Conservation (phyloP, 768 basidiomycete species). For the Russula griseocarnosa region DNA sequence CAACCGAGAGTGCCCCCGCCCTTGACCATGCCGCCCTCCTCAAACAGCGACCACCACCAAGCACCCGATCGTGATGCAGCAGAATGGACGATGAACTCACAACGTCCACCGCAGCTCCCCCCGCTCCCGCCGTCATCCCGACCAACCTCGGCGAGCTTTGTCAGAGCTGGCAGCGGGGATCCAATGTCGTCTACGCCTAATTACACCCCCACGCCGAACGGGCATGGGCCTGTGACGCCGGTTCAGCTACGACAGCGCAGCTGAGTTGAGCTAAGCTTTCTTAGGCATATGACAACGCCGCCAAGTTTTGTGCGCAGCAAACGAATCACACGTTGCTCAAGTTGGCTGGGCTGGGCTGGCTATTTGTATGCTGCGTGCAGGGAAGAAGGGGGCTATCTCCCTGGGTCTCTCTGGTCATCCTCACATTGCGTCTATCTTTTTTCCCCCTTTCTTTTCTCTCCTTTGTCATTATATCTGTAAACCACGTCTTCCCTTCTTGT, state of each 20-base stretch:
- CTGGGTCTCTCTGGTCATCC: neutral
- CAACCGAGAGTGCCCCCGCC: constrained; percentile 31
- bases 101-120: constrained; percentile 19
- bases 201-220: constrained; percentile 14
- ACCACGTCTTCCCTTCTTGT: constrained; percentile 16
- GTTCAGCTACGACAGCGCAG: constrained; percentile 28
- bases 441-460: constrained; percentile 4
- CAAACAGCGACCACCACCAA: constrained; percentile 22
- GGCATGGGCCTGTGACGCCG: constrained; percentile 21
- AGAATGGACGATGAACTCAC: constrained; percentile 23
- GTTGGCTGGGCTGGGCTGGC: neutral
- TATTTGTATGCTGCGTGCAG: neutral
- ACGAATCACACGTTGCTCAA: neutral
- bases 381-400: neutral
- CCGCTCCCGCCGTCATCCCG: constrained; percentile 9
- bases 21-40: neutral
- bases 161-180: constrained; percentile 24
- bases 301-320: too few species aligned
- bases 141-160: constrained; percentile 22
- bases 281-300: too few species aligned
- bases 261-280: constrained; percentile 5
- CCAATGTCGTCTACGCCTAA: constrained; percentile 16
- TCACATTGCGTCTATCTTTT: constrained; percentile 23
- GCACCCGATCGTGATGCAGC: constrained; percentile 2
- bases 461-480: constrained; percentile 23